Evolutionary conservation across 1,284 basidiomycete genomes (phyloP).

Genomic region (Cryptococcus maquisensis): DNA sequence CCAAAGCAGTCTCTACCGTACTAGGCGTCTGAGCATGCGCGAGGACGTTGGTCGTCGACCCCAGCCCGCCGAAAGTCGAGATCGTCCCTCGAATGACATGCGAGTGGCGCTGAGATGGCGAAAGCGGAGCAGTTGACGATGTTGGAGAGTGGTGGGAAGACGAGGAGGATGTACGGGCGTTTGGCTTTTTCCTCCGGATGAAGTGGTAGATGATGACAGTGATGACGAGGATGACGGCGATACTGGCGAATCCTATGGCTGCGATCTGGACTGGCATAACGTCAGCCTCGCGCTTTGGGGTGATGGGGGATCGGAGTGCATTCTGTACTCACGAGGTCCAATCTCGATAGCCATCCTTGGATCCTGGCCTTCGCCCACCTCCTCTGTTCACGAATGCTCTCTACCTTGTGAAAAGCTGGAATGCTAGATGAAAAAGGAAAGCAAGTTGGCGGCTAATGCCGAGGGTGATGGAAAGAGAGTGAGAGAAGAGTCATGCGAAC

Average conservation of each 20-base stretch:
- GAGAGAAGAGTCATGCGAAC: no score
- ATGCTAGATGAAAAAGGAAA: no score
- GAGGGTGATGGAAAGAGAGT: neutral
- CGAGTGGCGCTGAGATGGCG: neutral
- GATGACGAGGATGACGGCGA: constrained; percentile 24
- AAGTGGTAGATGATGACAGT: constrained; percentile 5
- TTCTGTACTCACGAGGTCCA: constrained; percentile 11
- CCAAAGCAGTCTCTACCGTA: constrained; percentile 10
- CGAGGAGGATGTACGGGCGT: neutral
- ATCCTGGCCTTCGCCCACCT: neutral
- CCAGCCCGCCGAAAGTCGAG: neutral
- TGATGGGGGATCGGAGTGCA: neutral
- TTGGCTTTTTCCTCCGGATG: neutral
- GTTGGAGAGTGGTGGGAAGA: neutral
- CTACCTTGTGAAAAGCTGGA: no score
- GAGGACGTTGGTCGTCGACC: no score
- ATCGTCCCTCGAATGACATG: neutral
- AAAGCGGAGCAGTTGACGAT: neutral
- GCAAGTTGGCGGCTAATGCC: no score
- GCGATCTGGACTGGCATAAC: constrained; percentile 23
- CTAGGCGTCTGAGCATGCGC: constrained; percentile 1
- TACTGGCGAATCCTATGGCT: constrained; percentile 21
- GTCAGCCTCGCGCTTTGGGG: neutral
- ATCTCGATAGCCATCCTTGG: constrained; percentile 8
- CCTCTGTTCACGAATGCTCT: neutral